Evolutionary conservation across 2,329 filamentous ascomycete genomes (phyloP).

Genomic region (Pestalotiopsis sp.): DNA sequence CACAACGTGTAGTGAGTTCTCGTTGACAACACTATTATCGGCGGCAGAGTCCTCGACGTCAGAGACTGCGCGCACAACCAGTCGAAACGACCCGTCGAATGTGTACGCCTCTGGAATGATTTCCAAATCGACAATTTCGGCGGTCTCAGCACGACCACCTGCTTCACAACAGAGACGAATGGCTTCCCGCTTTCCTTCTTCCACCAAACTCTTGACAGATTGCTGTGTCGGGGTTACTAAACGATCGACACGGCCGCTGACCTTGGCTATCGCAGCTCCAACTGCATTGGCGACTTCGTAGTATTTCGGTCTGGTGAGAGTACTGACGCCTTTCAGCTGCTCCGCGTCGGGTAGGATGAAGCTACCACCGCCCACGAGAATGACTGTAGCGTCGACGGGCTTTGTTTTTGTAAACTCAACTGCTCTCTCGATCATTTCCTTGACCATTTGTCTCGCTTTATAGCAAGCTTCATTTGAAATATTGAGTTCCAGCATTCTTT

Average conservation of each 20-base stretch:
- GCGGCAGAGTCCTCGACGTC: background rate
- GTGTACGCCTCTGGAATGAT: background rate
- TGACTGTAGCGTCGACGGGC: conserved; percentile 56
- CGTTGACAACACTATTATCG: too few relatives aligned
- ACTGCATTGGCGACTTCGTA: conserved; percentile 4
- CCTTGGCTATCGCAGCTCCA: background rate
- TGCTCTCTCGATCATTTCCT: conserved; percentile 28
- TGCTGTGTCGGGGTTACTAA: background rate
- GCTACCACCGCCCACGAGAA: conserved; percentile 65
- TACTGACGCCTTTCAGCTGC: background rate
- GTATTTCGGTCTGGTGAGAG: background rate
- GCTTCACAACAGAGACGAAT: background rate
- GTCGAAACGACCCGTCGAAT: background rate
- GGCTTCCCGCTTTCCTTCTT: background rate
- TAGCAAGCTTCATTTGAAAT: conserved; percentile 18
- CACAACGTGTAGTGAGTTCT: background rate
- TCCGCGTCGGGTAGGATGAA: background rate
- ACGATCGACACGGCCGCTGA: background rate
- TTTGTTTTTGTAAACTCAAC: conserved; percentile 66
- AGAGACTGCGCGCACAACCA: background rate
- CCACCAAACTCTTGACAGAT: background rate
- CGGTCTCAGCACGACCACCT: background rate
- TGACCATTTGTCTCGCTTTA: conserved; percentile 27
- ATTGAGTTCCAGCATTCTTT: conserved; percentile 40
- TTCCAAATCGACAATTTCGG: background rate